Evolutionary conservation across 495 filamentous ascomycete genomes (phyloP).

Genomic region (Recurvomyces mirabilis): DNA sequence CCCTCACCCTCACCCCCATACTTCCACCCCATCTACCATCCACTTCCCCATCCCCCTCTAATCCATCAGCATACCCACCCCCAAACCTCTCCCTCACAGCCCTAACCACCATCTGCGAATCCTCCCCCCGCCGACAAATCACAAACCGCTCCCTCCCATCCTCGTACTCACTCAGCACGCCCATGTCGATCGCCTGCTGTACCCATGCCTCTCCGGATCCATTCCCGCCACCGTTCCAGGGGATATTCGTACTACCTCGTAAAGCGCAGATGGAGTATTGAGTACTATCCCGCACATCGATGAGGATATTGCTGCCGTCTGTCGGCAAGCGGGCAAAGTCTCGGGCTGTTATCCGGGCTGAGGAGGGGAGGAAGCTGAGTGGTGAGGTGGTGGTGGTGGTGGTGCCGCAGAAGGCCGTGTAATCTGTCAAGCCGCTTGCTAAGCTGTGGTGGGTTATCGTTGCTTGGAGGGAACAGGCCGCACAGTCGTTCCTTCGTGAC

Average conservation of each 20-base stretch:
- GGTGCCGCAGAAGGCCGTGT: conserved; percentile 66
- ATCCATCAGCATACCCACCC: conserved; percentile 58
- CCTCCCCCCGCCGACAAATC: conserved; percentile 77
- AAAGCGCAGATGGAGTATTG: conserved; percentile 77
- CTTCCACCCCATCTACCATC: too few species aligned
- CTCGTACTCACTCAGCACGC: conserved; percentile 8
- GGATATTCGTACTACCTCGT: conserved; percentile 63
- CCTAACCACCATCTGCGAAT: conserved; percentile 70
- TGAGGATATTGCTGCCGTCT: conserved; percentile 40
- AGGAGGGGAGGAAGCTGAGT: conserved; percentile 41
- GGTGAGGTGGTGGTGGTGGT: conserved; percentile 38
- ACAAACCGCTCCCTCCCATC: conserved; percentile 35
- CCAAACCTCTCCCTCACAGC: conserved; percentile 56
- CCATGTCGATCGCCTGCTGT: conserved; percentile 9
- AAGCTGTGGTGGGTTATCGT: conserved; percentile 53
- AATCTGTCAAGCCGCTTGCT: conserved; percentile 54
- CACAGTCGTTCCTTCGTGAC: conserved; percentile 53
- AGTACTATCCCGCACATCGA: conserved; percentile 75
- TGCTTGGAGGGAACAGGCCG: conserved; percentile 55
- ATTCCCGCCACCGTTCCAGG: conserved; percentile 44
- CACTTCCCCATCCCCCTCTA: conserved; percentile 64
- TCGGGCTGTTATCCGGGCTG: conserved; percentile 51
- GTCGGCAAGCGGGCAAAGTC: conserved; percentile 33
- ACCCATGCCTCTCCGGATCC: conserved; percentile 9
- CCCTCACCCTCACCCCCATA: too few species aligned